These are phyloP conservation scores for Delitschia confertaspora DNA, from an alignment of 495 filamentous ascomycete genomes.

Conservation along the genomic window DNA sequence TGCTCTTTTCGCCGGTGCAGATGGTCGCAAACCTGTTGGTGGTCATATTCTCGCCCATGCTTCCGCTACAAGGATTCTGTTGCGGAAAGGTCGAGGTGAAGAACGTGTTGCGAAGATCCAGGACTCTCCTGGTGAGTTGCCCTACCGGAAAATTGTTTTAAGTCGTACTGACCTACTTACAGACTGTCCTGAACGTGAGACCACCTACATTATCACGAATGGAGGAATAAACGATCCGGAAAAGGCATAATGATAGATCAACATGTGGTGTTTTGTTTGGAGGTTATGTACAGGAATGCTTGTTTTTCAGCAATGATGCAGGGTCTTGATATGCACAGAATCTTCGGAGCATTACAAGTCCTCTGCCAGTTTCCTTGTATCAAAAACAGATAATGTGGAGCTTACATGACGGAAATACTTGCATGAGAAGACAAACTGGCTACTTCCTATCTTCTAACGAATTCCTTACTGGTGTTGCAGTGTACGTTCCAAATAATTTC, in stretches of 20 bases:
- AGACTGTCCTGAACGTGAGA: constrained; percentile 70
- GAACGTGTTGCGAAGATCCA: constrained; percentile 74
- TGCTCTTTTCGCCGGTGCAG: constrained; percentile 68
- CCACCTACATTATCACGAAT: constrained; percentile 69
- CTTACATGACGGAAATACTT: too few relatives aligned
- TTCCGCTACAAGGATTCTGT: constrained; percentile 62
- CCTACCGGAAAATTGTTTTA: not conserved
- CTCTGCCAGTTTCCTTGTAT: too few relatives aligned
- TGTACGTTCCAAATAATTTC: too few relatives aligned
- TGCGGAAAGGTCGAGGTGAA: constrained; percentile 69
- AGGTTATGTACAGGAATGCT: too few relatives aligned
- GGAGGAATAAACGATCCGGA: constrained; percentile 70
- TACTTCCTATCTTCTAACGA: too few relatives aligned
- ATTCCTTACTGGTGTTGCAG: too few relatives aligned
- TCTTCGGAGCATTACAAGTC: too few relatives aligned
- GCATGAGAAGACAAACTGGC: too few relatives aligned
- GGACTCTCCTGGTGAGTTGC: constrained; percentile 57
- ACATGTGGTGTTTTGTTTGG: too few relatives aligned
- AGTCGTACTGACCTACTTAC: not conserved
- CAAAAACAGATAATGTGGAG: too few relatives aligned
- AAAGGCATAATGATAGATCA: constrained; percentile 36
- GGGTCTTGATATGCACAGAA: too few relatives aligned
- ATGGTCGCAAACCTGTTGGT: constrained; percentile 66
- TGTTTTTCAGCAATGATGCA: too few relatives aligned
- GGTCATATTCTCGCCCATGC: constrained; percentile 76